Evolutionary conservation across 1,284 basidiomycete genomes (phyloP), one percentile per base, ranked within the genome.

Genomic region (Pseudozyma flocculosa): DNA sequence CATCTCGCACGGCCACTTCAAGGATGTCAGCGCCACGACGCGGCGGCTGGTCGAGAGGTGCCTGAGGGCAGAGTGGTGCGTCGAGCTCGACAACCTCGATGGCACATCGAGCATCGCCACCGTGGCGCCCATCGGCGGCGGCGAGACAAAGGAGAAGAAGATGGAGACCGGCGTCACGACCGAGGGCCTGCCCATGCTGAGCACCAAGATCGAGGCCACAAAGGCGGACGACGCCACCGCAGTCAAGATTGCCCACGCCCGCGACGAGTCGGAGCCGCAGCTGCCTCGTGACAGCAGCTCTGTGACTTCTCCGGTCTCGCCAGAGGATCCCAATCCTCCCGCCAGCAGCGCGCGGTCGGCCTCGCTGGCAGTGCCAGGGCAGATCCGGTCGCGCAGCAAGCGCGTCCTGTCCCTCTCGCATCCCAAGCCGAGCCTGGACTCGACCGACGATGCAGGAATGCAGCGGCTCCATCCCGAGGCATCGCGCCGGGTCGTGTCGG

Each of bases 41-140:
- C 86, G 85, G 63, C 84, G 93, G 2, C 84, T 99, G 13, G 93
- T 96, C n/a, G 87, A 92, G 55, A 84, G 94, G 29, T 97, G 93
- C 78, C 83, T 97, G 22, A 80, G 82, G 9, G 90, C 88, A 4
- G 87, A 89, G 5, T 95, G 92, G 92, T 92, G 90, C 80, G 84
- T 73, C 13, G 61, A 70, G 48, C 46, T 66, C 13, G 69, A 73
- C 26, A 44, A 58, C 42, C 46, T 65, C 21, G 71, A 73, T 23
- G 62, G 68, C 1, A 49, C 46, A 0, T 45, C 55, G 13, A 23
- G 40, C 2, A 45, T 58, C n/a, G 59, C 51, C 0, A 53, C 50
- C 22, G 65, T 70, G 2, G 57, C 54, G 30, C 58, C 59, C 7
- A 61, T 70, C 14, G 65, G 61, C 2, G 70, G 70, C 15, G 70